phyloP scores from a whole-genome alignment of 352 stramenopile species.

The Phytophthora capsici region DNA sequence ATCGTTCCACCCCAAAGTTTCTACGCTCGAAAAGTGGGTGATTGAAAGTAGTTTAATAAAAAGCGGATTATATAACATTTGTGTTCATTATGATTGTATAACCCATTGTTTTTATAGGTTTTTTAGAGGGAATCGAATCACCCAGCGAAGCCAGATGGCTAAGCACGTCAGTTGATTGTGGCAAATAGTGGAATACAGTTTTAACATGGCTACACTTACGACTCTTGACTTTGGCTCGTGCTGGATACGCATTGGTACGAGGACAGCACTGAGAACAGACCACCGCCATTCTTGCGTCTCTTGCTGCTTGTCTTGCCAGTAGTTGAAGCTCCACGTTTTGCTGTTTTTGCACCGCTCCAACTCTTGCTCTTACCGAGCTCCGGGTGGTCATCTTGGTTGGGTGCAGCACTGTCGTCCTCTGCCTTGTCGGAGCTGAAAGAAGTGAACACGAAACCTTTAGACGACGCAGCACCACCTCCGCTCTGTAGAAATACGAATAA shows the following conservation, averaged over 20 bases:
- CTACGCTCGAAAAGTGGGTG: background rate
- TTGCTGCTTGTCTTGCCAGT: constrained; percentile 22
- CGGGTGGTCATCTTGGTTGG: constrained; percentile 34
- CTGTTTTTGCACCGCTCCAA: constrained; percentile 34
- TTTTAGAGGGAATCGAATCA: background rate
- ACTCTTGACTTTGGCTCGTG: constrained; percentile 42
- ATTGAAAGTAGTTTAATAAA: no score
- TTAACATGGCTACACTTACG: constrained; percentile 16
- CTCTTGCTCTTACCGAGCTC: constrained; percentile 63
- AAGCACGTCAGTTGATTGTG: constrained; percentile 25
- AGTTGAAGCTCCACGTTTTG: constrained; percentile 27
- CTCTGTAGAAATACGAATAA: constrained; percentile 13
- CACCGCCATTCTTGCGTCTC: constrained; percentile 55
- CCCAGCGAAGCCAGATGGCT: constrained; percentile 2
- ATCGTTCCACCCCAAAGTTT: background rate
- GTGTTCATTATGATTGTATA: no score
- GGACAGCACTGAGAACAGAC: constrained; percentile 73
- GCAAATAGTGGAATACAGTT: constrained; percentile 18
- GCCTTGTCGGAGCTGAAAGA: constrained; percentile 59
- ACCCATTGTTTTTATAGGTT: no score
- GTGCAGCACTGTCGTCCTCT: constrained; percentile 44
- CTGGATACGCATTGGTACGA: constrained; percentile 72
- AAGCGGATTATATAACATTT: no score
- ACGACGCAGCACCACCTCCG: constrained; percentile 24
- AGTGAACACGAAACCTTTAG: constrained; percentile 86